These are phyloP conservation scores for Suhomyces yuchorum DNA, from an alignment of 1,139 yeast species.

Conservation along the genomic window DNA sequence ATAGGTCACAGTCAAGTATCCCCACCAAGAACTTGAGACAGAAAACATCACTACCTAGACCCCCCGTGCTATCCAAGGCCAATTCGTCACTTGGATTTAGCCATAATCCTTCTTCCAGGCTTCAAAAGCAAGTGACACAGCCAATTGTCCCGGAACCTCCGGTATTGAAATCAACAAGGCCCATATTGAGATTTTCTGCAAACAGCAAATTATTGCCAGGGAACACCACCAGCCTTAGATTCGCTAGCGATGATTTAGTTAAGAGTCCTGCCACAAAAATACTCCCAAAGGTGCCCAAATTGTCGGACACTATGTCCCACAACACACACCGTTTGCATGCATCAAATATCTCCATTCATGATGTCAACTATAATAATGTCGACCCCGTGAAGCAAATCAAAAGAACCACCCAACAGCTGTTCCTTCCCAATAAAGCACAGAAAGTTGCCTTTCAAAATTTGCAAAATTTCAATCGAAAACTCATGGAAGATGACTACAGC, in stretches of 20 bases:
- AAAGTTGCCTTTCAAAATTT: neutral
- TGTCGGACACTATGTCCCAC: conserved; percentile 9
- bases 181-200: neutral
- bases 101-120: conserved; percentile 13
- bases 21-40: conserved; percentile 8
- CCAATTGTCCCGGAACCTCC: neutral
- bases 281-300: neutral
- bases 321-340: conserved; percentile 28
- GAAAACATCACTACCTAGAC: conserved; percentile 18
- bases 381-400: conserved; percentile 36
- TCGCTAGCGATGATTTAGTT: conserved; percentile 4
- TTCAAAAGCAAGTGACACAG: neutral
- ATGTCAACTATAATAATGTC: conserved; percentile 25
- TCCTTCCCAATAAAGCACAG: conserved; percentile 12
- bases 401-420: conserved; percentile 9
- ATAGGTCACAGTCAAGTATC: conserved; percentile 37
- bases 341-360: conserved; percentile 20
- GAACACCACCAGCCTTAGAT: neutral
- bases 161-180: neutral
- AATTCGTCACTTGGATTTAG: conserved; percentile 45
- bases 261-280: conserved; percentile 2
- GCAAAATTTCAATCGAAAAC: conserved; percentile 9
- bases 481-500: conserved; percentile 20
- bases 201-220: conserved; percentile 1
- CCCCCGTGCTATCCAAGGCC: conserved; percentile 37